Evolutionary conservation across 2,329 filamentous ascomycete genomes (phyloP).

Genomic region (Sclerotinia sclerotiorum): DNA sequence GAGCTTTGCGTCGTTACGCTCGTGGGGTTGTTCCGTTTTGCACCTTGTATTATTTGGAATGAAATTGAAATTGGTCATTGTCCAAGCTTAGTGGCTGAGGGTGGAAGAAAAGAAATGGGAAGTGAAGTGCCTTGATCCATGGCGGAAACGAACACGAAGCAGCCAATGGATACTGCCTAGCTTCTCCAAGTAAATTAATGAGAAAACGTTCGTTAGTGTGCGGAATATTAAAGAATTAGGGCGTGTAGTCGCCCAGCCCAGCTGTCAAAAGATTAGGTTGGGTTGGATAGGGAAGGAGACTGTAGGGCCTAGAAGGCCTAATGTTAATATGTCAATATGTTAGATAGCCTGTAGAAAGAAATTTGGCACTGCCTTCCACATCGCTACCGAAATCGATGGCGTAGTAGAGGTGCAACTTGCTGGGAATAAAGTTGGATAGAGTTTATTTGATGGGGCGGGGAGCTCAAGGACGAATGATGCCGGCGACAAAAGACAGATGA

Average conservation of each 20-base stretch:
- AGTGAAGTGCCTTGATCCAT: constrained; percentile 11
- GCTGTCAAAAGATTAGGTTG: constrained; percentile 12
- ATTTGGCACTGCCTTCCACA: neutral
- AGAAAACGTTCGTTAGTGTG: constrained; percentile 11
- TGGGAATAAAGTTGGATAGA: constrained; percentile 12
- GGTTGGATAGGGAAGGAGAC: neutral
- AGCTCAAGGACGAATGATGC: no score
- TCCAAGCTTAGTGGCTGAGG: constrained; percentile 10
- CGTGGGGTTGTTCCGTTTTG: constrained; percentile 10
- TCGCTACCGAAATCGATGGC: constrained; percentile 6
- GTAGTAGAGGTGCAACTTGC: neutral
- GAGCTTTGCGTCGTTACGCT: neutral
- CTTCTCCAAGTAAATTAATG: neutral
- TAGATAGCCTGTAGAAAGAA: neutral
- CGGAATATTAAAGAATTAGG: neutral
- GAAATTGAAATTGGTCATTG: neutral
- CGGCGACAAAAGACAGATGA: neutral
- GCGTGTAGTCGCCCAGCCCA: constrained; percentile 2
- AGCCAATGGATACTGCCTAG: neutral
- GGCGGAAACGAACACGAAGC: neutral
- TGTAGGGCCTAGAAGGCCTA: neutral
- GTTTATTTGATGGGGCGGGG: neutral
- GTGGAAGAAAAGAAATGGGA: neutral
- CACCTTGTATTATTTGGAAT: constrained; percentile 17
- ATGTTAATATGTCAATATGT: neutral